These are phyloP conservation scores for Schoenoplectus triqueter DNA, from an alignment of 202 grass and related monocot species.

Conservation along the genomic window DNA sequence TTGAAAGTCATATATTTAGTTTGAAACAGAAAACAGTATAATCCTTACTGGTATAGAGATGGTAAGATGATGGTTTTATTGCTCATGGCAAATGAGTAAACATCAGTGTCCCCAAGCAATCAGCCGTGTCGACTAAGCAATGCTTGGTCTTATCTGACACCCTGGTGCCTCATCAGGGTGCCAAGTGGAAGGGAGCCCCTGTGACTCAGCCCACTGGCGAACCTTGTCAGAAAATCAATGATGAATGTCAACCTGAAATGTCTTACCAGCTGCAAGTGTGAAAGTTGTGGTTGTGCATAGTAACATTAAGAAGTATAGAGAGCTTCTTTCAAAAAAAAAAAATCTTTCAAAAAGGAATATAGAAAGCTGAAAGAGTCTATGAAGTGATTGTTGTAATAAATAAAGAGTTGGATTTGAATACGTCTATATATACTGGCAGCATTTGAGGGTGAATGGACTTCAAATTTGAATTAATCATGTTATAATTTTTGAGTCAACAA, in stretches of 20 bases:
- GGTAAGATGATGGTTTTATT: conserved; percentile 23
- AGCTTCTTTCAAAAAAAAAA: not conserved
- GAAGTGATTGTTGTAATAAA: conserved; percentile 10
- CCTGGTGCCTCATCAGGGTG: conserved; percentile 35
- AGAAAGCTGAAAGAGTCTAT: conserved; percentile 23
- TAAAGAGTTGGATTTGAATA: conserved; percentile 29
- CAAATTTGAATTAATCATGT: not conserved
- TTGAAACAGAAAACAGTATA: not conserved
- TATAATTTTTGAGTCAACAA: conserved; percentile 4
- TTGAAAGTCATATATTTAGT: not conserved
- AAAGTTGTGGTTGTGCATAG: conserved; percentile 16
- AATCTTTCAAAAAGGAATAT: not conserved
- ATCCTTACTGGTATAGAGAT: conserved; percentile 48
- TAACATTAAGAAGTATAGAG: conserved; percentile 33
- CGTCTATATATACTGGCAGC: conserved; percentile 33
- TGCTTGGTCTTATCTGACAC: conserved; percentile 52
- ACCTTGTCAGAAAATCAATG: conserved; percentile 68
- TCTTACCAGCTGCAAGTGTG: not conserved
- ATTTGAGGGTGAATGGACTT: not conserved
- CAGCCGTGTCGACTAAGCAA: conserved; percentile 45
- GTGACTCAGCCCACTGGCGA: conserved; percentile 57
- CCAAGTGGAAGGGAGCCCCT: conserved; percentile 39
- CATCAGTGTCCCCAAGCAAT: conserved; percentile 33
- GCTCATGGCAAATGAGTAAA: conserved; percentile 50
- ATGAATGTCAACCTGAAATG: conserved; percentile 60